Base-by-base conservation (phyloP, 1,139 yeast species). In the Taphrina betulina region DNA sequence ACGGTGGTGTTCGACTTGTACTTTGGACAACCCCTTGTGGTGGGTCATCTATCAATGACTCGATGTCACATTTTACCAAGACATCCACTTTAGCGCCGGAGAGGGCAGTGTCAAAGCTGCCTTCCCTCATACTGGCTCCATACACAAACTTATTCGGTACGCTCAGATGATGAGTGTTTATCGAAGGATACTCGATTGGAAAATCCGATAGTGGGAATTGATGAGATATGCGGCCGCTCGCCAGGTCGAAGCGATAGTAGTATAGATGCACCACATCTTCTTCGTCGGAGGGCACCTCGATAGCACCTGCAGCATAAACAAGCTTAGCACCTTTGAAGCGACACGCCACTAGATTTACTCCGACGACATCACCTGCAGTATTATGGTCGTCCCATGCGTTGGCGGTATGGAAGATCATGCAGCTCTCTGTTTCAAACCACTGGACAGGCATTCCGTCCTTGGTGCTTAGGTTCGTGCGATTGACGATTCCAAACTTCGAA, bases 131-230 rank as follows among this genome's bases (percentile, higher is more conserved):
- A 34, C 50, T 40, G 1, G 57, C 52, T 14, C 57, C 57, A 26
- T 53, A 53, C 2, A 38, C 53, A 28, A 19, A 53, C 23, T 26
- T 23, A 23, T 53, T 53, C 12, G 44, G 52, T 33, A 44, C 23
- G 20, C 50, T 53, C 17, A 53, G 46, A 16, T 19, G 34, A 8
- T 14, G 34, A n/a, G 57, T 44, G 22, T 53, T 53, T 38, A 53
- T 45, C 12, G 57, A 40, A n/a, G 57, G 57, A 53, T 40, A 53
- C 46, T 53, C 57, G n/a, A 53, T 53, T 7, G 57, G 57, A 16
- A 44, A 53, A 35, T 53, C 46, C 17, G 53, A 53, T 7, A 53
- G 35, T 19, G 57, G 53, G 23, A 44, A 53, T 26, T 38, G 46
- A 23, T 45, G 53, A 20, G 43, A 33, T 34, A 53, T 37, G 16